Conservation (phyloP, 2,329 filamentous ascomycete species). For the Calonectria montana region DNA sequence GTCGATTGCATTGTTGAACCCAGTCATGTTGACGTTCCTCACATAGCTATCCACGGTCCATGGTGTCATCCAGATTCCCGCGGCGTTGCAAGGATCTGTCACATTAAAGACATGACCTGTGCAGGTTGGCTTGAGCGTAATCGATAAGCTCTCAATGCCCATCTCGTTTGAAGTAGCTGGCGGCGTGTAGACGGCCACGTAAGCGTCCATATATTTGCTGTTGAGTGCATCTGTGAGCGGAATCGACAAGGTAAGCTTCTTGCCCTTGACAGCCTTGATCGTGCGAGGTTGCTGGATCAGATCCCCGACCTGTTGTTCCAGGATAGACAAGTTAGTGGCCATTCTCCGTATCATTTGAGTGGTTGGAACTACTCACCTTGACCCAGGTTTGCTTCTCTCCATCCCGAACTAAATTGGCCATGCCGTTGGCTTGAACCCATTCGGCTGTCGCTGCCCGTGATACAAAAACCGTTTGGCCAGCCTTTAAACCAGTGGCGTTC, state of each 20-base stretch:
- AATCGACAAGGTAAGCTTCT: slow-evolving; percentile 24
- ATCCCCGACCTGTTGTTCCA: slow-evolving; percentile 1
- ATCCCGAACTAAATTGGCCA: slow-evolving; percentile 27
- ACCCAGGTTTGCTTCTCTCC: slow-evolving; percentile 32
- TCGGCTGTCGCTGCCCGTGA: slow-evolving; percentile 18
- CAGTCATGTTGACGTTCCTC: slow-evolving; percentile 22
- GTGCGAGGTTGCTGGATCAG: slow-evolving; percentile 27
- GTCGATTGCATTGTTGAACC: slow-evolving; percentile 36
- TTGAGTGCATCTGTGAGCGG: slow-evolving; percentile 36
- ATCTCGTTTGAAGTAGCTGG: slow-evolving; percentile 27
- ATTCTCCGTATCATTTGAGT: fast-evolving
- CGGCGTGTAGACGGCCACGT: slow-evolving; percentile 24
- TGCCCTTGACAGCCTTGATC: slow-evolving; percentile 26
- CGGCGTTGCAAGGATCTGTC: slow-evolving; percentile 17
- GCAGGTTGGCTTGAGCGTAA: slow-evolving; percentile 23
- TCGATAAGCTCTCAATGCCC: slow-evolving; percentile 26
- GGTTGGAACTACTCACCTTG: neutral
- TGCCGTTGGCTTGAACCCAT: slow-evolving; percentile 33
- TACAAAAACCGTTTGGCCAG: slow-evolving; percentile 30
- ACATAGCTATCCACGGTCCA: slow-evolving; percentile 39
- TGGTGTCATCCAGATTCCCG: slow-evolving; percentile 27
- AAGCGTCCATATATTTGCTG: slow-evolving; percentile 18
- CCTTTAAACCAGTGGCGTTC: neutral
- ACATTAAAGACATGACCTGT: slow-evolving; percentile 10
- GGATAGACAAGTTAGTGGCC: neutral